These are phyloP conservation scores for Exutisphaerella laricina DNA, from an alignment of 2,329 filamentous ascomycete genomes.

Conservation along the genomic window DNA sequence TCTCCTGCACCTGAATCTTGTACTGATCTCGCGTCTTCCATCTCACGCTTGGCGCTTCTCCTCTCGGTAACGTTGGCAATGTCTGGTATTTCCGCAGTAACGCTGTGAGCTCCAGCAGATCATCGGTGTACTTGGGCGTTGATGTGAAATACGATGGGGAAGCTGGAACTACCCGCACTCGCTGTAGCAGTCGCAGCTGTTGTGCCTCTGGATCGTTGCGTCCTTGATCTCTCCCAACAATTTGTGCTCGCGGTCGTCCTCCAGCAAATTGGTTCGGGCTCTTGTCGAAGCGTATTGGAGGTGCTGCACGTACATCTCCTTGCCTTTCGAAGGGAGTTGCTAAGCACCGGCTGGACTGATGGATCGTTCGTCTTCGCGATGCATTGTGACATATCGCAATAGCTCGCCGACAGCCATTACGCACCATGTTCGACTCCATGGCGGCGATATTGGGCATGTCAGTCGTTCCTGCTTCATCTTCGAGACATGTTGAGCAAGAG, in stretches of 20 bases:
- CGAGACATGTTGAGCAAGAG: background rate
- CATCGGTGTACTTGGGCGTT: slow-evolving; percentile 78
- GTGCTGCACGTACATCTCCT: slow-evolving; percentile 26
- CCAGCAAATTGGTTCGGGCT: slow-evolving; percentile 25
- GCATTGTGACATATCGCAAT: slow-evolving; percentile 23
- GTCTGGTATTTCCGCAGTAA: slow-evolving; percentile 66
- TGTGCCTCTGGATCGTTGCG: slow-evolving; percentile 11
- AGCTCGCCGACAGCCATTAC: slow-evolving; percentile 29
- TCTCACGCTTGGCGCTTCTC: slow-evolving; percentile 64
- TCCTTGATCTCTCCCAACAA: slow-evolving; percentile 12
- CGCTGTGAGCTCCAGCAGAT: slow-evolving; percentile 65
- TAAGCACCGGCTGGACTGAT: slow-evolving; percentile 22
- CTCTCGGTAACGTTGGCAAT: slow-evolving; percentile 62
- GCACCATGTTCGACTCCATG: slow-evolving; percentile 30
- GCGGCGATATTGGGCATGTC: slow-evolving; percentile 3
- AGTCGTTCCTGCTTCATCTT: background rate
- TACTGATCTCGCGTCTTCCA: slow-evolving; percentile 80
- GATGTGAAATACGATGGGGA: slow-evolving; percentile 95
- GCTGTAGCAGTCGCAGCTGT: slow-evolving; percentile 26
- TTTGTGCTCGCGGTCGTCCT: slow-evolving; percentile 12
- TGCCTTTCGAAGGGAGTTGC: slow-evolving; percentile 25
- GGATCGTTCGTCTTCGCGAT: slow-evolving; percentile 20
- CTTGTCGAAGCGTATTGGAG: slow-evolving; percentile 26
- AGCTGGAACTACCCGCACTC: slow-evolving; percentile 67
- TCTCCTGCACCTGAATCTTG: slow-evolving; percentile 63